phyloP scores from a whole-genome alignment of 2,329 filamentous ascomycete species.

The Proliferodiscus dingleyae region DNA sequence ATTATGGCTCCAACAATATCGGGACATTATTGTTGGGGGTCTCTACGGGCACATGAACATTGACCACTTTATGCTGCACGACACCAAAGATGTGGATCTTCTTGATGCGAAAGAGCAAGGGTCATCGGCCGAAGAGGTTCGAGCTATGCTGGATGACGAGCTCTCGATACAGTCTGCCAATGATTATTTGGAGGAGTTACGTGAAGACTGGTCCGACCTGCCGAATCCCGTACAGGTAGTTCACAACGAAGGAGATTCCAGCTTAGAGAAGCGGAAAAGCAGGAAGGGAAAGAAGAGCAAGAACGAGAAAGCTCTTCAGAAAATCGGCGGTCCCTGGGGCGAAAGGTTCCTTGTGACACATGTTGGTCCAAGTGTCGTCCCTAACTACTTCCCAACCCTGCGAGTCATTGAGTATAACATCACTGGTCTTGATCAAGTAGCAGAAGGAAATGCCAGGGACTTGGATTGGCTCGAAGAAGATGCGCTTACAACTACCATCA shows the following conservation, averaged over 20 bases:
- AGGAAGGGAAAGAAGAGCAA: conserved; percentile 49
- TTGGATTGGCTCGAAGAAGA: conserved; percentile 20
- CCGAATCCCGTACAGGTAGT: conserved; percentile 47
- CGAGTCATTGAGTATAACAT: conserved; percentile 96
- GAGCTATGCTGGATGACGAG: conserved; percentile 44
- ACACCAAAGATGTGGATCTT: conserved; percentile 71
- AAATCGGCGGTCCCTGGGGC: conserved; percentile 74
- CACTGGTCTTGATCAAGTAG: conserved; percentile 36
- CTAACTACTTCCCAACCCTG: conserved; percentile 85
- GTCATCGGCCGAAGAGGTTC: conserved; percentile 23
- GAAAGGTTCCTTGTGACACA: conserved; percentile 81
- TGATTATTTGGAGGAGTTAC: conserved; percentile 74
- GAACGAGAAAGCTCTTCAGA: conserved; percentile 52
- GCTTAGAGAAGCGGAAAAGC: conserved; percentile 45
- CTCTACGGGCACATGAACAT: conserved; percentile 98
- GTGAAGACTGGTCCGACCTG: conserved; percentile 71
- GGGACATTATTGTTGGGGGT: conserved; percentile 76
- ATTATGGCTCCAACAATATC: conserved; percentile 83
- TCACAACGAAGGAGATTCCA: conserved; percentile 44
- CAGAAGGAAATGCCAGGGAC: conserved; percentile 2
- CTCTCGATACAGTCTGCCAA: conserved; percentile 62
- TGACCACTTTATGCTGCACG: conserved; percentile 92
- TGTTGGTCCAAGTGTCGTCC: conserved; percentile 82
- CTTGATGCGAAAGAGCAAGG: conserved; percentile 35
- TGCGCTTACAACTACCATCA: background rate